Evolutionary conservation across 495 filamentous ascomycete genomes (phyloP), one percentile per base, ranked within the genome.

Genomic region (Rusavskia elegans): DNA sequence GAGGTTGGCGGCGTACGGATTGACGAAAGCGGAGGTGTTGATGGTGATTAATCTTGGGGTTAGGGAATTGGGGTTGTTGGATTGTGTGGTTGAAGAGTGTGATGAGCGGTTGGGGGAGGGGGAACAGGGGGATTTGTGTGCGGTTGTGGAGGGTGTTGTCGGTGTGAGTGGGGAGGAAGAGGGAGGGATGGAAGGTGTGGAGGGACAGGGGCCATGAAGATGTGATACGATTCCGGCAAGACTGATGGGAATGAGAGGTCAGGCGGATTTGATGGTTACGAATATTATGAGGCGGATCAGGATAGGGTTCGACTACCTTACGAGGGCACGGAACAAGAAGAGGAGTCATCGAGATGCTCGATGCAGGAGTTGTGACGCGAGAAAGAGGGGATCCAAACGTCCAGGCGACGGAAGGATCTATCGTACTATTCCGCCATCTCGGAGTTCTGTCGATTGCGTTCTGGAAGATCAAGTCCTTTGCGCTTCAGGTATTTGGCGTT

Each of bases 401-500:
- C n/a, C n/a, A n/a, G n/a, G n/a, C n/a, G 5, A 20, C 11, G 3
- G 11, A 45, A 5, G 20, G 1, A 9, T 45, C 11, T 16, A 16
- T 23, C 4, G 2, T 10, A 11, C 5, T 17, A 19, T 19, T 21
- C 14, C 20, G 2, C 5, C 2, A 23, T 13, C 16, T 45, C 20
- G 10, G 41, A 19, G 3, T 2, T 45, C 41, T 1, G 5, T 14
- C 20, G 14, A 29, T 29, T 46, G 3, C 20, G 23, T 16, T 46
- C 44, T 11, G 44, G 44, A 9, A 13, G 51, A 59, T 74, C 45
- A 45, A 76, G 63, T 30, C 86, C 83, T 67, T 85, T 92, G 53
- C 71, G 76, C 56, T 75, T 72, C 38, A 84, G 79, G 68, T 83
- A 95, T 59, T 74, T 78, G 53, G 83, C 82, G 67, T 95, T 95